Percentiles rank a stretch among this genome's conserved stretches.
Conservation (phyloP, 2,329 filamentous ascomycete species). For the Neofusicoccum umdonicola region DNA sequence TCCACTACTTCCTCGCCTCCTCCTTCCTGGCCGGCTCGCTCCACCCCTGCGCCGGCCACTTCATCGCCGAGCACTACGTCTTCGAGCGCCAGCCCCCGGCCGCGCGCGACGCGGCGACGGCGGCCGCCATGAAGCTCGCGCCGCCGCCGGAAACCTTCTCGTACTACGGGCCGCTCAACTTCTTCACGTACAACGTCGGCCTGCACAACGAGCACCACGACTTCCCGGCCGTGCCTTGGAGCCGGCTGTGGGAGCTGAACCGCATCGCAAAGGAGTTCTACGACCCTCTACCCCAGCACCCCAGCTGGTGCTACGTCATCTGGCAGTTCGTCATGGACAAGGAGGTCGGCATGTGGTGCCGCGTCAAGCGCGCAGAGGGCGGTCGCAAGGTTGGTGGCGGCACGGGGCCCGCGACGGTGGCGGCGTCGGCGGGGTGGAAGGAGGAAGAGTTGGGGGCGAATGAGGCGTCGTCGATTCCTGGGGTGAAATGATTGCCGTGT, state of each 20-base stretch:
- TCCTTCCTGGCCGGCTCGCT: conserved; percentile 92
- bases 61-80: conserved; percentile 87
- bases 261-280: conserved; percentile 89
- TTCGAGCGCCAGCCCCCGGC: conserved; percentile 52
- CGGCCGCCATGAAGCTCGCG: conserved; percentile 24
- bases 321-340: conserved; percentile 95
- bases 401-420: conserved; percentile 17
- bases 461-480: conserved; percentile 46
- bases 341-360: conserved; percentile 83
- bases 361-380: conserved; percentile 87
- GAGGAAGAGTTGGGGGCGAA: conserved; percentile 49
- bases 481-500: conserved; percentile 26
- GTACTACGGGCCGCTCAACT: conserved; percentile 91
- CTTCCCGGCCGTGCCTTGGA: conserved; percentile 97
- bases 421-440: conserved; percentile 35
- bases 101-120: conserved; percentile 53
- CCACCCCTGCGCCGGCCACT: conserved; percentile 93
- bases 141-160: conserved; percentile 88
- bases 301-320: conserved; percentile 88
- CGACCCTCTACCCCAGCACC: conserved; percentile 77
- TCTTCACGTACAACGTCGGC: conserved; percentile 94
- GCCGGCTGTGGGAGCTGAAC: conserved; percentile 72
- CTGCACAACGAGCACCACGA: conserved; percentile 99
- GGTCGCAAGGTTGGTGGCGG: conserved; percentile 56
- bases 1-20: conserved; percentile 82